Percentiles rank a stretch among this genome's conserved stretches.
These are phyloP conservation scores for Monascus purpureus DNA, from an alignment of 495 filamentous ascomycete species.

Conservation along the genomic window DNA sequence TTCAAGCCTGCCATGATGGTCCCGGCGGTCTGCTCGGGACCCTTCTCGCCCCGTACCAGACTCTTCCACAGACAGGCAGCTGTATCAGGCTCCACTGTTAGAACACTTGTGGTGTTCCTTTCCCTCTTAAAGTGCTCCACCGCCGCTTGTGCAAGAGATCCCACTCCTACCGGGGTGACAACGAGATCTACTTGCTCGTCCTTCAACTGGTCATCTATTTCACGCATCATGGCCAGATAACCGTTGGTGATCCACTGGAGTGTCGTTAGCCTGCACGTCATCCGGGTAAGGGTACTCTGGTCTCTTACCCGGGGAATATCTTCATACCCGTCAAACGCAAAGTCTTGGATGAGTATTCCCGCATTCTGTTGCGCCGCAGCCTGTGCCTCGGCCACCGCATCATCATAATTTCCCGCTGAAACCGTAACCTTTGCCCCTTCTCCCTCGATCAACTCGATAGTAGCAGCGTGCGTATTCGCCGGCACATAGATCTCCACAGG, in stretches of 20 bases:
- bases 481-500: constrained; percentile 43
- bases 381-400: constrained; percentile 33
- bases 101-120: constrained; percentile 19
- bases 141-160: constrained; percentile 49
- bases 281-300: no score
- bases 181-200: constrained; percentile 18
- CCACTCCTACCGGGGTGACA: constrained; percentile 50
- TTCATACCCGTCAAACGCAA: constrained; percentile 45
- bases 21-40: constrained; percentile 28
- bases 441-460: constrained; percentile 34
- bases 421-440: constrained; percentile 44
- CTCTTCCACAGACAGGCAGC: constrained; percentile 44
- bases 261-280: no score
- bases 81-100: constrained; percentile 50
- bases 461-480: constrained; percentile 31
- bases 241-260: constrained; percentile 60
- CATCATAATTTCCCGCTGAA: constrained; percentile 46
- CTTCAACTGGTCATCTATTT: constrained; percentile 42
- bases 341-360: constrained; percentile 50
- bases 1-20: constrained; percentile 60
- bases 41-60: constrained; percentile 28
- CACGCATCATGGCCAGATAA: constrained; percentile 52
- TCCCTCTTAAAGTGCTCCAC: constrained; percentile 40
- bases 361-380: constrained; percentile 14
- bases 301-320: no score